A percentile compares a stretch with the other conserved stretches of the same genome.
phyloP scores from a whole-genome alignment of 345 rosid genomes.

The Erysimum cheiranthoides region DNA sequence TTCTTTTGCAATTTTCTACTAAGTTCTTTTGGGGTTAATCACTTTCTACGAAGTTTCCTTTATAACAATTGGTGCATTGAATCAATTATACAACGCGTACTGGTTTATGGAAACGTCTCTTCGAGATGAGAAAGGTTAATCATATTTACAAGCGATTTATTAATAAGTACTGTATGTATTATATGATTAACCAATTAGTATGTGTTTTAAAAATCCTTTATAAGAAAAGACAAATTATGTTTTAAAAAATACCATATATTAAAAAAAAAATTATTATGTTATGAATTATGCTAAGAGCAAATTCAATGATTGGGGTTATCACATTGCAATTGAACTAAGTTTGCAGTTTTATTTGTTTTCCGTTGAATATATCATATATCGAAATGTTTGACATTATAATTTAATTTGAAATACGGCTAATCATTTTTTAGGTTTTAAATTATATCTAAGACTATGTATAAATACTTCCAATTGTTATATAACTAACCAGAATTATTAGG shows the following conservation, averaged over 20 bases:
- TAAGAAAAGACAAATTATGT: too few species aligned
- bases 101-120: constrained; percentile 27
- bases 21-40: constrained; percentile 22
- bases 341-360: constrained; percentile 25
- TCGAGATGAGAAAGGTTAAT: constrained; percentile 6
- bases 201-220: too few species aligned
- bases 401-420: constrained; percentile 21
- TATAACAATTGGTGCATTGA: not conserved
- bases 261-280: not conserved
- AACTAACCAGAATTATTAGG: constrained; percentile 10
- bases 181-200: not conserved
- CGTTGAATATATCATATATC: not conserved
- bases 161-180: not conserved
- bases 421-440: constrained; percentile 22
- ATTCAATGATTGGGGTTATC: constrained; percentile 29
- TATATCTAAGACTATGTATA: constrained; percentile 15
- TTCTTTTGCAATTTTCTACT: not conserved
- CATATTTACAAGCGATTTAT: not conserved
- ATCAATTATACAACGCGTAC: constrained; percentile 22
- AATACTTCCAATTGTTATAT: constrained; percentile 25
- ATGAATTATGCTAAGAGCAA: constrained; percentile 15
- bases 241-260: not conserved
- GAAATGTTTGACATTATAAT: constrained; percentile 25
- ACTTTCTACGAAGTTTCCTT: constrained; percentile 21
- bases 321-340: constrained; percentile 16